Conservation (phyloP, 1,139 yeast species). For the Debaryomyces subglobosus region DNA sequence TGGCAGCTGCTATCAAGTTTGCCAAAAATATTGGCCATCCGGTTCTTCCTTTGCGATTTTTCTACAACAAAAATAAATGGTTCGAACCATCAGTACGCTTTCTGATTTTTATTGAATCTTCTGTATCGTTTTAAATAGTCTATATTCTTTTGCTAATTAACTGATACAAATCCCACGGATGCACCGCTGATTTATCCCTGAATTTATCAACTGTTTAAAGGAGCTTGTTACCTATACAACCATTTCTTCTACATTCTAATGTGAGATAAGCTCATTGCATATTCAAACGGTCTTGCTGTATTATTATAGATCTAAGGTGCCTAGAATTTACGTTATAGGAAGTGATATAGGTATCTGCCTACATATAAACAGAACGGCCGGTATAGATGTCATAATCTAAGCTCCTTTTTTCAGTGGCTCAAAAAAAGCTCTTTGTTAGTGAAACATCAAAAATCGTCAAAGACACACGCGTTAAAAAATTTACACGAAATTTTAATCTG, state of each 20-base stretch:
- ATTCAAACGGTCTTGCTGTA: not conserved
- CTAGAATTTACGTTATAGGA: constrained; percentile 5
- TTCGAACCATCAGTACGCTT: not conserved
- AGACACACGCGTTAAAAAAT: constrained; percentile 3
- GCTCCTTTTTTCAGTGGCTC: constrained; percentile 1
- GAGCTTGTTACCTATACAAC: not conserved
- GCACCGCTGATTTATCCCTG: not conserved
- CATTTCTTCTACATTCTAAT: constrained; percentile 1
- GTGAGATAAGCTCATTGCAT: constrained; percentile 1
- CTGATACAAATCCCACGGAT: not conserved
- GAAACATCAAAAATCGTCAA: constrained; percentile 2
- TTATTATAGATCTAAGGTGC: not conserved
- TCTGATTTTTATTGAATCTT: not conserved
- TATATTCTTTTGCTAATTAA: not conserved
- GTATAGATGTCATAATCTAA: not conserved
- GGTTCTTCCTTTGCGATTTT: not conserved
- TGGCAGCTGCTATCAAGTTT: not conserved
- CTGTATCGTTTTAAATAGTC: not conserved
- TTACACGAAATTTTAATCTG: constrained; percentile 2
- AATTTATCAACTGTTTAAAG: not conserved
- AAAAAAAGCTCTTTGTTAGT: not conserved
- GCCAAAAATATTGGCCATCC: not conserved
- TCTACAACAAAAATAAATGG: no score
- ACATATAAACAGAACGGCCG: not conserved
- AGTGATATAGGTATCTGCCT: not conserved